Evolutionary conservation across 2,329 filamentous ascomycete genomes (phyloP), one percentile per base, ranked within the genome.

Genomic region (Stemphylium vesicarium): DNA sequence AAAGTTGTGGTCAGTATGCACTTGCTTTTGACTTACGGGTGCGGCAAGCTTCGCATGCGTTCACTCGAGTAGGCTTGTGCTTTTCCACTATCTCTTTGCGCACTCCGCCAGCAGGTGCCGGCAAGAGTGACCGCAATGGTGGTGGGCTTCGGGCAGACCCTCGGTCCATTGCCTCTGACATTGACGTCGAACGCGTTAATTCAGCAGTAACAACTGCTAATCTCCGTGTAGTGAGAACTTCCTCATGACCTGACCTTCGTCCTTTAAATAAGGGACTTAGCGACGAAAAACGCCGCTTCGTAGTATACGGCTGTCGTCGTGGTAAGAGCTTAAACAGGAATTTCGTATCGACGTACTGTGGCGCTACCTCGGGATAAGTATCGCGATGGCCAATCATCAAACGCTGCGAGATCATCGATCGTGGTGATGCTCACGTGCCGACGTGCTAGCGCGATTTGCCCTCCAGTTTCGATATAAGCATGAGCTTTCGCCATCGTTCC

Each of bases 21-120:
- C 39, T 53, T 46, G 38, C 57, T 41, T 53, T 60, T 38, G 53
- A 53, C 45, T 60, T 60, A 16, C 50, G 53, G 31, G 18, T 35
- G 40, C 57, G 57, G 36, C 57, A 60, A 33, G 49, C 54, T 22
- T 55, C 55, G 22, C 55, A 57, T 22, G 50, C 51, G 22, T 24
- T 24, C 7, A 24, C 22, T 7, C 22, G 36, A 10, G 32, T 33
- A 18, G 38, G 13, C 24, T 33, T 55, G 3, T 39, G 47, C 10
- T n/a, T 40, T 26, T 50, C 44, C 8, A 13, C 32, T 9, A 32
- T 20, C 33, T 50, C 51, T 22, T 16, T 49, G 24, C 46, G 51
- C 11, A 37, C 16, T 4, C 39, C 24, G 13, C 51, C 51, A 20
- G 38, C 39, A 18, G 51, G 51, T 11, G 51, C 51, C 18, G 51